Evolutionary conservation across 2,329 filamentous ascomycete genomes (phyloP).

Genomic region (Fusarium avenaceum): DNA sequence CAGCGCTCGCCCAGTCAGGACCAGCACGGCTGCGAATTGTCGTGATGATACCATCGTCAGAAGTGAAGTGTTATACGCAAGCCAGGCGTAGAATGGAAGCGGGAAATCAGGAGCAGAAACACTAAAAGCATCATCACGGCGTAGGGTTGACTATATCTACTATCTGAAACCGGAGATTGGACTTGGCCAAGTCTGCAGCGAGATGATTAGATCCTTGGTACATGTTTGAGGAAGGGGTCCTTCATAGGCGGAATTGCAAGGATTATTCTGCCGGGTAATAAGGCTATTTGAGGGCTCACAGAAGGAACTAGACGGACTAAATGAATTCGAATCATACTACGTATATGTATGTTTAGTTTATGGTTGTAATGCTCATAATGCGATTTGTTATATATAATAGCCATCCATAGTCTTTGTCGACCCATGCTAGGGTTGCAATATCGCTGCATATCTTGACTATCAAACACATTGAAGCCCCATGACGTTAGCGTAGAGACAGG

Average conservation of each 20-base stretch:
- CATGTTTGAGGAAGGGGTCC: slow-evolving; percentile 28
- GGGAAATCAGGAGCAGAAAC: slow-evolving; percentile 1
- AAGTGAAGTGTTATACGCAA: neutral
- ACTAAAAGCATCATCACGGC: slow-evolving; percentile 9
- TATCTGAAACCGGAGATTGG: slow-evolving; percentile 37
- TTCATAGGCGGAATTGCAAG: slow-evolving; percentile 40
- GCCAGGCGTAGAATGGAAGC: slow-evolving; percentile 1
- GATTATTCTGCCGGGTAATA: slow-evolving; percentile 30
- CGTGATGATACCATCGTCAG: slow-evolving; percentile 26
- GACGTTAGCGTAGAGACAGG: neutral
- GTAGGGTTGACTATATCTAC: slow-evolving; percentile 20
- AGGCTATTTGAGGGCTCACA: neutral
- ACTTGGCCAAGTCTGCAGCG: slow-evolving; percentile 17
- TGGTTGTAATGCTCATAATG: too few species aligned
- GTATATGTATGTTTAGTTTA: neutral
- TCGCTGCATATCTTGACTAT: too few species aligned
- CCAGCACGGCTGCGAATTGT: slow-evolving; percentile 27
- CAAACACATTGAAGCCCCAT: too few species aligned
- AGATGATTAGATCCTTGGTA: slow-evolving; percentile 22
- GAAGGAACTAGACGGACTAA: neutral
- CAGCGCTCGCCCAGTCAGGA: slow-evolving; percentile 44
- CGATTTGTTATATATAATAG: neutral
- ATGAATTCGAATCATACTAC: neutral
- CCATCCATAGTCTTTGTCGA: neutral
- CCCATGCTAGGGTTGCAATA: neutral